phyloP scores from a whole-genome alignment of 2,329 filamentous ascomycete species.

The Daldinia sp. region DNA sequence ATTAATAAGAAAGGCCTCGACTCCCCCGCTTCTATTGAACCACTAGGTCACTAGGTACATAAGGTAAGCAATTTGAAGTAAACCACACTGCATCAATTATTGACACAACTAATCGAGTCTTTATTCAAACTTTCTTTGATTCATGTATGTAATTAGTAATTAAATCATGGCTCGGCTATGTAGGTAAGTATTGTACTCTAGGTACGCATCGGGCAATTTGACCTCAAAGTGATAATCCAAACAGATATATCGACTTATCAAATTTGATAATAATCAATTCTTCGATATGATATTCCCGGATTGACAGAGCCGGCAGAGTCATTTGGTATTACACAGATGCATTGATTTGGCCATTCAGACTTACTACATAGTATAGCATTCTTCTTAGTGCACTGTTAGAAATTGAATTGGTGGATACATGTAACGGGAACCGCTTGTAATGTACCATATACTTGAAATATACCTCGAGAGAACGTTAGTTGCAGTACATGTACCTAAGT shows the following conservation, averaged over 20 bases:
- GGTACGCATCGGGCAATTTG: background rate
- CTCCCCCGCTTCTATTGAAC: background rate
- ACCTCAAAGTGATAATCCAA: background rate
- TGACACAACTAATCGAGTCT: background rate
- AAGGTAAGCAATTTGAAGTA: background rate
- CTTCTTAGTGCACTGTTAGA: too few species aligned
- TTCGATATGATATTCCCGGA: background rate
- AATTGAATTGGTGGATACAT: too few species aligned
- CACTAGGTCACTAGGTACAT: background rate
- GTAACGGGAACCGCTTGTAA: too few species aligned
- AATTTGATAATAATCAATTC: background rate
- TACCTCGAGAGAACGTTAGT: background rate
- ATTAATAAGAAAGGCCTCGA: background rate
- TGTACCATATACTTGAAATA: too few species aligned
- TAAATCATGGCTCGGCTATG: background rate
- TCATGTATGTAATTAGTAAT: background rate
- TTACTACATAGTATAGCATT: too few species aligned
- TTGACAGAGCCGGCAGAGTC: too few species aligned
- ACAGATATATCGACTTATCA: background rate
- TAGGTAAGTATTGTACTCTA: background rate
- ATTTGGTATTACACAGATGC: too few species aligned
- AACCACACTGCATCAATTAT: background rate
- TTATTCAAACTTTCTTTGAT: background rate
- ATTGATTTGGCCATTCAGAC: too few species aligned
- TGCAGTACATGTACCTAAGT: too few species aligned